Evolutionary conservation across 2,329 filamentous ascomycete genomes (phyloP).

Genomic region (Ophiostoma ips): DNA sequence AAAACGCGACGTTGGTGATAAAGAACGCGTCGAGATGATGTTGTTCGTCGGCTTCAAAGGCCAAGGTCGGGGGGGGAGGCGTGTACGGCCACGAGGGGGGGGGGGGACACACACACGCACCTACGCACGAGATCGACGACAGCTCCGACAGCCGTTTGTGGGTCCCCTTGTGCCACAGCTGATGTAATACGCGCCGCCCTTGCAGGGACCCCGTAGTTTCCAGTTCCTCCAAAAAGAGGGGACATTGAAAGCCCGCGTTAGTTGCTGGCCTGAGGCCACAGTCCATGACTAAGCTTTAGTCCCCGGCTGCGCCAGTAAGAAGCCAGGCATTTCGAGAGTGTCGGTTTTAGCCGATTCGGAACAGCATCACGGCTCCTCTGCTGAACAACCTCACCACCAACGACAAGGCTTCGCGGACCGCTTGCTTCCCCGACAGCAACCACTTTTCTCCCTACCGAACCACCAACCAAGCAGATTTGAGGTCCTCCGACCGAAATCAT

Average conservation of each 20-base stretch:
- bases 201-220: no score
- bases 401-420: constrained; percentile 1
- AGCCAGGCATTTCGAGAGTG: background rate
- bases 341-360: background rate
- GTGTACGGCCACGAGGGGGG: constrained; percentile 5
- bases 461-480: background rate
- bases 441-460: background rate
- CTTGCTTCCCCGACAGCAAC: background rate
- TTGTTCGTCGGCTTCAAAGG: background rate
- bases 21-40: constrained; percentile 11
- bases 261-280: background rate
- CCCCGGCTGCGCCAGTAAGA: background rate
- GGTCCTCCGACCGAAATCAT: background rate
- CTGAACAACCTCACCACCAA: background rate
- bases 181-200: background rate
- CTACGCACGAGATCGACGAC: background rate
- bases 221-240: background rate
- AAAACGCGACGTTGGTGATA: constrained; percentile 10
- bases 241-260: no score
- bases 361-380: background rate
- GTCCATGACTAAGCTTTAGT: background rate
- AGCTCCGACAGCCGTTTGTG: background rate
- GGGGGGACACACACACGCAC: background rate
- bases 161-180: background rate
- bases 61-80: background rate